A percentile compares a stretch with the other conserved stretches of the same genome.
phyloP scores from a whole-genome alignment of 2,329 filamentous ascomycete genomes.

The Fusarium agapanthi region DNA sequence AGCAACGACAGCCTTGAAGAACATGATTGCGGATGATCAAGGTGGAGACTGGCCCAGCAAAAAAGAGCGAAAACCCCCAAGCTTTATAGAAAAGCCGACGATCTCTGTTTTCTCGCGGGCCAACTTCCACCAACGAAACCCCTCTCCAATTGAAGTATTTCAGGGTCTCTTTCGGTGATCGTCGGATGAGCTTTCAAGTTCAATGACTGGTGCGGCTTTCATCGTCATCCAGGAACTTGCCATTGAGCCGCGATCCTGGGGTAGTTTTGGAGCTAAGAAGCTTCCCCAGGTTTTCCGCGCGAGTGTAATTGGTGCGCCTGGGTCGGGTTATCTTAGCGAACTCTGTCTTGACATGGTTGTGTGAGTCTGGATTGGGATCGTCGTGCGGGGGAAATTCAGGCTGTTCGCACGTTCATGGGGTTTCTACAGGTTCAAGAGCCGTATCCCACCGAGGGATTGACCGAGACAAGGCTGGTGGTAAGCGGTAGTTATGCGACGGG shows the following conservation, averaged over 20 bases:
- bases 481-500: background rate
- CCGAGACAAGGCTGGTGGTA: background rate
- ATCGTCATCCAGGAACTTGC: constrained; percentile 7
- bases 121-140: constrained; percentile 12
- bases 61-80: background rate
- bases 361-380: constrained; percentile 27
- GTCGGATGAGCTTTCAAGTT: constrained; percentile 16
- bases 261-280: constrained; percentile 14
- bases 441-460: constrained; percentile 18
- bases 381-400: constrained; percentile 32
- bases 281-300: constrained; percentile 29
- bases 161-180: background rate
- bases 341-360: constrained; percentile 4
- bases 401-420: background rate
- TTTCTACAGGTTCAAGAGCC: background rate
- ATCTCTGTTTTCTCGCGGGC: background rate
- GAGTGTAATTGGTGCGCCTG: constrained; percentile 27
- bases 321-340: constrained; percentile 20
- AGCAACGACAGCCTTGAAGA: constrained; percentile 26
- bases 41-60: background rate
- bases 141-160: background rate
- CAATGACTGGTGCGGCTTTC: constrained; percentile 32
- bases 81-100: constrained; percentile 25
- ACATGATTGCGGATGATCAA: constrained; percentile 20
- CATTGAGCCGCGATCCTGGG: constrained; percentile 8